Evolutionary conservation across 192 early-diverging fungal genomes (phyloP), one percentile per base, ranked within the genome.

Genomic region (Cladochytrium replicatum): DNA sequence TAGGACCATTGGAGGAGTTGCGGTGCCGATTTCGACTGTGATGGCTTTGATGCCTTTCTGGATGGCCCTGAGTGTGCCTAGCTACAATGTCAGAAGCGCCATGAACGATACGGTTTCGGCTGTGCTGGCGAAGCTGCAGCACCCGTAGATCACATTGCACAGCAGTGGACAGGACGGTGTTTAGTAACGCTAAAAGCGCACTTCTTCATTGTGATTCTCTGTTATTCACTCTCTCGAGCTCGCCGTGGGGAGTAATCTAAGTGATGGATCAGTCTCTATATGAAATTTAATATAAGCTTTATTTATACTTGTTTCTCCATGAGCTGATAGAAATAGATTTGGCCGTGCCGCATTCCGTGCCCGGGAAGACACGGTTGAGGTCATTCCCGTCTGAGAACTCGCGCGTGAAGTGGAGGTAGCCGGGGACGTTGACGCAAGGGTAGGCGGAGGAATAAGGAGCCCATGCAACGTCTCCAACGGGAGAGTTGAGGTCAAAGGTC

Each of bases 11-110:
- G 79, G 21, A 88, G 83, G 62, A 73, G 91, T 51, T 79, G 90
- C 88, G 49, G 91, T 84, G 41, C 90, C 90, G 56, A 93, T 90
- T 58, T 93, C 90, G 23, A 93, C 88, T 1, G 88, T 91, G 29
- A 93, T 91, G 8, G 90, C 86, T 13, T 74, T 76, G 22, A 93
- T 83, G 29, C 85, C 78, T n/a, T n/a, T n/a, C n/a, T n/a, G n/a
- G n/a, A n/a, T n/a, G n/a, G n/a, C n/a, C n/a, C n/a, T n/a, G n/a
- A n/a, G n/a, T n/a, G n/a, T n/a, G n/a, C n/a, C n/a, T n/a, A n/a
- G n/a, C 0, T 82, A 86, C 40, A 91, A 93, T 67, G 90, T 93
- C 8, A 67, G 90, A 23, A 74, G 80, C 48, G 84, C 91, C 46
- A 82, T 93, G 82, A 83, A 85, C 41, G 83, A 91, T 60, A 56